These are phyloP conservation scores for Fraxinus angustifolia DNA, from an alignment of 305 asterid genomes.

Conservation along the genomic window DNA sequence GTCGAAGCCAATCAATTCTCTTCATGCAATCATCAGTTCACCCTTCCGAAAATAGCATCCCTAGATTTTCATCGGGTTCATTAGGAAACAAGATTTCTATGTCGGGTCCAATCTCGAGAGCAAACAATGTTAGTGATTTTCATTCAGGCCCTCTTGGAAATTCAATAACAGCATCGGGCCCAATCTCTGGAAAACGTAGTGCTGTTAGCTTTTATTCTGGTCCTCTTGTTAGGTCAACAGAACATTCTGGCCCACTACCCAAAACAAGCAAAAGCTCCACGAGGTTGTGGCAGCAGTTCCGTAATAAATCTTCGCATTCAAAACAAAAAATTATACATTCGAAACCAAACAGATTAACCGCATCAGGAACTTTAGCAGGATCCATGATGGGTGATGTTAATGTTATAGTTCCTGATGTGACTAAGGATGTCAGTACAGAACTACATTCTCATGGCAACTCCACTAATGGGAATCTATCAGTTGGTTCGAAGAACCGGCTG, in stretches of 20 bases:
- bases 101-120: slow-evolving; percentile 65
- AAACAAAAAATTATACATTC: slow-evolving; percentile 32
- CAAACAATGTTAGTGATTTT: slow-evolving; percentile 32
- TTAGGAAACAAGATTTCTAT: slow-evolving; percentile 35
- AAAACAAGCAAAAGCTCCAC: slow-evolving; percentile 41
- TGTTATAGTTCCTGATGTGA: slow-evolving; percentile 29
- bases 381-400: slow-evolving; percentile 27
- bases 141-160: slow-evolving; percentile 61
- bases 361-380: slow-evolving; percentile 41
- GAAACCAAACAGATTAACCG: slow-evolving; percentile 29
- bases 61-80: slow-evolving; percentile 50
- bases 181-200: slow-evolving; percentile 35
- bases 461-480: slow-evolving; percentile 29
- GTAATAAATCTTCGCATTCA: slow-evolving; percentile 37
- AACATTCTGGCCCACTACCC: slow-evolving; percentile 44
- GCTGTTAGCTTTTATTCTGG: slow-evolving; percentile 51
- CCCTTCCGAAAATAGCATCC: slow-evolving; percentile 57
- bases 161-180: slow-evolving; percentile 39
- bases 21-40: slow-evolving; percentile 71
- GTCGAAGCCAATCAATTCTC: slow-evolving; percentile 56
- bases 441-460: slow-evolving; percentile 27
- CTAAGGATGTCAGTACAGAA: slow-evolving; percentile 9
- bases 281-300: slow-evolving; percentile 53
- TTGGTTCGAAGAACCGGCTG: slow-evolving; percentile 40
- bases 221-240: slow-evolving; percentile 47